Base-by-base conservation (phyloP, 179 eudicot species). In the Beta lomatogona region DNA sequence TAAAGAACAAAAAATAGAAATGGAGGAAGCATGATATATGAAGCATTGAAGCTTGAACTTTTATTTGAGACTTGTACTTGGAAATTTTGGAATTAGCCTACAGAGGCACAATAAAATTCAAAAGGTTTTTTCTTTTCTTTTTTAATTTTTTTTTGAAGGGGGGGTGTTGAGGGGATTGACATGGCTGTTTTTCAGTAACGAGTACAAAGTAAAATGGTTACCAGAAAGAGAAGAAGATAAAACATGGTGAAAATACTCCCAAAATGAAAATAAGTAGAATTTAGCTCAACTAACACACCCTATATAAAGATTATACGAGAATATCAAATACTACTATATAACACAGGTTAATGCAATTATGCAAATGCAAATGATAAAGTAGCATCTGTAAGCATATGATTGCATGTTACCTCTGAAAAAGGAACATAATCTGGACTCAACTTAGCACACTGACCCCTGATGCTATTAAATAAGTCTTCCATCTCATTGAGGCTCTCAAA, bases 401-500 rank as follows among this genome's bases (percentile, higher is more conserved):
- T 72, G 83, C 66, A 21, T 53, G 45, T 59, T 90, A 95, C 99
- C 98, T 94, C 87, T 54, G 79, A 60, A 53, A 75, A 58, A 60
- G 91, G 82, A 84, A 79, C 61, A 48, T 77, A 77, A 80, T 90
- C 93, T 41, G 86, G 86, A 80, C 76, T 87, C 81, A 82, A 81
- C 86, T 86, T 89, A 48, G 77, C 71, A 77, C 89, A 84, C 53
- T 80, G 88, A 76, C 82, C 77, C 81, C 82, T 84, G 67, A 91
- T 90, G 81, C 85, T 90, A 66, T 77, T 82, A 54, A 94, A 89
- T 71, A 94, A 81, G 82, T 67, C 69, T 78, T 90, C 94, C 87
- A 94, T 84, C 82, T 89, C 89, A 74, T 85, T 91, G 69, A 97
- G 89, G 89, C 87, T 82, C 79, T 87, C 90, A 79, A 87, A 44